These are phyloP conservation scores for Prunus armeniaca DNA, from an alignment of 306 rosid species.

Conservation along the genomic window DNA sequence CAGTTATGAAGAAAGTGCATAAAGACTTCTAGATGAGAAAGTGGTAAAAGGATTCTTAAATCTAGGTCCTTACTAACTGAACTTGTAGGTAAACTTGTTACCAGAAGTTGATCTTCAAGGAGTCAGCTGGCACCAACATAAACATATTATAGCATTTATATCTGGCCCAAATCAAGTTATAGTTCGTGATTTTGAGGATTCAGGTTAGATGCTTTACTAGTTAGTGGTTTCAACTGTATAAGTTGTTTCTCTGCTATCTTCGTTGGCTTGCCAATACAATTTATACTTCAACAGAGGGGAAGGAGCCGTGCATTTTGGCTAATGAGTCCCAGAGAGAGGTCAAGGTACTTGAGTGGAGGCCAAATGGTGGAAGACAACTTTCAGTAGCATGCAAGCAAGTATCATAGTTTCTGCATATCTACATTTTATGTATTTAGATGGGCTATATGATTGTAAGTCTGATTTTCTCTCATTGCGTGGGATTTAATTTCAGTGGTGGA, in stretches of 20 bases:
- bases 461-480: slow-evolving; percentile 21
- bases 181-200: slow-evolving; percentile 70
- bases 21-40: not conserved
- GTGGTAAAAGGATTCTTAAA: not conserved
- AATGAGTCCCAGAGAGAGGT: slow-evolving; percentile 74
- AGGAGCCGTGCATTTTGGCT: slow-evolving; percentile 69
- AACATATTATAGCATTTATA: slow-evolving; percentile 76
- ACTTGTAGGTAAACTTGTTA: slow-evolving; percentile 65
- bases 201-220: slow-evolving; percentile 41
- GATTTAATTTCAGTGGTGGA: slow-evolving; percentile 54
- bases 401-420: slow-evolving; percentile 19
- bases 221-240: not conserved
- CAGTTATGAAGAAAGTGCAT: slow-evolving; percentile 1
- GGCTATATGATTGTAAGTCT: not conserved
- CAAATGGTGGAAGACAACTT: slow-evolving; percentile 74
- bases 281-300: slow-evolving; percentile 61
- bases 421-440: slow-evolving; percentile 3
- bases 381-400: slow-evolving; percentile 90
- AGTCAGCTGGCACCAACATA: slow-evolving; percentile 90
- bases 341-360: slow-evolving; percentile 89
- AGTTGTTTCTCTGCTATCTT: not conserved
- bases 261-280: slow-evolving; percentile 6
- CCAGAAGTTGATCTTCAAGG: slow-evolving; percentile 84
- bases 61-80: not conserved
- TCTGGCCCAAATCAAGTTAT: slow-evolving; percentile 65